Evolutionary conservation across 2,329 filamentous ascomycete genomes (phyloP).

Genomic region (Paecilomyces sp.): DNA sequence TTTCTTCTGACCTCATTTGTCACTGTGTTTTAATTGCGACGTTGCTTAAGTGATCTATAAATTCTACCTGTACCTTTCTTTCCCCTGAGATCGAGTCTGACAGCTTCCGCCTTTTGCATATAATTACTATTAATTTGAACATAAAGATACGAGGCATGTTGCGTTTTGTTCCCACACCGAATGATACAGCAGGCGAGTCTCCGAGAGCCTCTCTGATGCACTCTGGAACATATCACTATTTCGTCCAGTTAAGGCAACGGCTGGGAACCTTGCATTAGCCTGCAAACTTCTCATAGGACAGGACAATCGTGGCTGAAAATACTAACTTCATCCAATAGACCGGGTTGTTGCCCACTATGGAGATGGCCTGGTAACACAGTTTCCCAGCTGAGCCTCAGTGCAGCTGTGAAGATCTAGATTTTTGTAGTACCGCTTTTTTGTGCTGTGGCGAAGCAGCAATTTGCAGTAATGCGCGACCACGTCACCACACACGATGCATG

Average conservation of each 20-base stretch:
- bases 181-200: background rate
- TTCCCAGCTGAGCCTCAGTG: background rate
- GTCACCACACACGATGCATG: background rate
- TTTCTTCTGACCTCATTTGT: background rate
- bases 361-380: background rate
- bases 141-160: background rate
- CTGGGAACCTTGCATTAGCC: background rate
- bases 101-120: background rate
- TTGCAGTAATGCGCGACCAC: background rate
- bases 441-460: background rate
- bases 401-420: background rate
- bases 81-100: background rate
- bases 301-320: background rate
- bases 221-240: background rate
- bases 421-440: background rate
- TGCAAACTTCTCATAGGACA: background rate
- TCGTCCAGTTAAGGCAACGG: background rate
- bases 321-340: background rate
- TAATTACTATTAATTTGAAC: background rate
- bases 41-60: background rate
- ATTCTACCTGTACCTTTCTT: background rate
- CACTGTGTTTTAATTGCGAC: background rate
- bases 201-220: background rate
- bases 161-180: too few species aligned
- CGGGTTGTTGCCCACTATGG: background rate